Conservation (phyloP, 352 stramenopile genomes). For the Pythium apleroticum region DNA sequence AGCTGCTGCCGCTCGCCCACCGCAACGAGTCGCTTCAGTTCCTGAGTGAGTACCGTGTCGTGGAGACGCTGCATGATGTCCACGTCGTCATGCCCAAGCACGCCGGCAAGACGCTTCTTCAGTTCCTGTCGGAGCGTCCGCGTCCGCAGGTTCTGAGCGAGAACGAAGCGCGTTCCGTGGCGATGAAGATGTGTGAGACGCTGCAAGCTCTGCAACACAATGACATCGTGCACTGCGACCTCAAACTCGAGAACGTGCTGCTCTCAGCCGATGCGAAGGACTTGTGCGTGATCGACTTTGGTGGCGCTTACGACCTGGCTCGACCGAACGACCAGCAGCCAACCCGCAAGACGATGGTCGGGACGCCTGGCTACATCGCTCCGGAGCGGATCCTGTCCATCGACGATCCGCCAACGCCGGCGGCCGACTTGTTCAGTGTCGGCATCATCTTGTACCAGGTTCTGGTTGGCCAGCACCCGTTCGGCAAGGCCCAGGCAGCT, state of each 20-base stretch:
- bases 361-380: slow-evolving; percentile 64
- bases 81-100: slow-evolving; percentile 60
- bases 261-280: slow-evolving; percentile 32
- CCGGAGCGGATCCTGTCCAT: slow-evolving; percentile 47
- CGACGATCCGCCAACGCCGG: slow-evolving; percentile 37
- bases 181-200: slow-evolving; percentile 50
- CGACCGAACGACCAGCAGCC: slow-evolving; percentile 5
- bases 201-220: slow-evolving; percentile 92
- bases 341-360: slow-evolving; percentile 35
- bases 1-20: slow-evolving; percentile 24
- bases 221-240: slow-evolving; percentile 95
- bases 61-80: slow-evolving; percentile 46
- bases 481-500: slow-evolving; percentile 24
- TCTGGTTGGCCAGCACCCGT: slow-evolving; percentile 60
- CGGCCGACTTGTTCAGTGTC: slow-evolving; percentile 56
- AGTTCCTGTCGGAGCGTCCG: slow-evolving; percentile 32
- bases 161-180: slow-evolving; percentile 44
- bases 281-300: slow-evolving; percentile 64
- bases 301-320: slow-evolving; percentile 41
- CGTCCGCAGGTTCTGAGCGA: slow-evolving; percentile 29
- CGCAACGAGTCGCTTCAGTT: slow-evolving; percentile 26
- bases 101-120: slow-evolving; percentile 42
- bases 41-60: slow-evolving; percentile 45
- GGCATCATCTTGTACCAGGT: slow-evolving; percentile 65
- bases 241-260: slow-evolving; percentile 98